phyloP scores from a whole-genome alignment of 352 stramenopile species.

The Phytophthora ohioensis region DNA sequence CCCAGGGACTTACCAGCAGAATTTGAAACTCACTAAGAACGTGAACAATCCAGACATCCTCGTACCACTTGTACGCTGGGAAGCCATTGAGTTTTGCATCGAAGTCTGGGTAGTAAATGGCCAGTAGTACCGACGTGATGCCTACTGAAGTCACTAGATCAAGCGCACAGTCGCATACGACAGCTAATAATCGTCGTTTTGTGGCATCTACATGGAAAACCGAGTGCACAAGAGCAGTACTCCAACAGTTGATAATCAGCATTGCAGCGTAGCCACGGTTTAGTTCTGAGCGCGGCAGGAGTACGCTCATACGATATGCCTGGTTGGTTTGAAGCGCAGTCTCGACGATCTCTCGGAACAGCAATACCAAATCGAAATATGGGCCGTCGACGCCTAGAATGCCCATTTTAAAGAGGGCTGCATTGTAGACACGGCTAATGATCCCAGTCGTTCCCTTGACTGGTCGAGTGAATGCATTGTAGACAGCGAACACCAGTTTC shows the following conservation, averaged over 20 bases:
- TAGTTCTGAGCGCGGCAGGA: slow-evolving; percentile 25
- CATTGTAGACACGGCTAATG: slow-evolving; percentile 14
- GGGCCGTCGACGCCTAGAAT: slow-evolving; percentile 23
- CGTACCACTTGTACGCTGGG: slow-evolving; percentile 22
- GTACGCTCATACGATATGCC: slow-evolving; percentile 38
- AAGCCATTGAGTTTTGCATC: slow-evolving; percentile 10
- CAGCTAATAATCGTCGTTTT: slow-evolving; percentile 17
- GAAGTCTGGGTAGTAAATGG: slow-evolving; percentile 27
- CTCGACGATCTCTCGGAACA: slow-evolving; percentile 36
- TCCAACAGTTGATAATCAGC: slow-evolving; percentile 43
- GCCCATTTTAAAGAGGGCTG: slow-evolving; percentile 17
- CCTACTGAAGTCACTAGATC: slow-evolving; percentile 33
- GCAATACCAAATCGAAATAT: slow-evolving; percentile 29
- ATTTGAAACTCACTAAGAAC: slow-evolving; percentile 41
- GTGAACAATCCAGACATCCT: slow-evolving; percentile 38
- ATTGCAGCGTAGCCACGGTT: slow-evolving; percentile 32
- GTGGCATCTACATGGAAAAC: slow-evolving; percentile 12
- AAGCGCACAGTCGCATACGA: slow-evolving; percentile 29
- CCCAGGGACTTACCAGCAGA: slow-evolving; percentile 36
- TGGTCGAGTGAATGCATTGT: slow-evolving; percentile 5
- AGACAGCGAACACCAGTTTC: slow-evolving; percentile 27
- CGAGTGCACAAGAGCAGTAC: slow-evolving; percentile 25
- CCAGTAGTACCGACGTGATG: slow-evolving; percentile 21
- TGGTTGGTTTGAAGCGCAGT: slow-evolving; percentile 37
- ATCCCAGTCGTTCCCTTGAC: background rate